Percentiles rank a stretch among this genome's conserved stretches.
Conservation (phyloP, 2,329 filamentous ascomycete species). For the Metarhizium sp. region DNA sequence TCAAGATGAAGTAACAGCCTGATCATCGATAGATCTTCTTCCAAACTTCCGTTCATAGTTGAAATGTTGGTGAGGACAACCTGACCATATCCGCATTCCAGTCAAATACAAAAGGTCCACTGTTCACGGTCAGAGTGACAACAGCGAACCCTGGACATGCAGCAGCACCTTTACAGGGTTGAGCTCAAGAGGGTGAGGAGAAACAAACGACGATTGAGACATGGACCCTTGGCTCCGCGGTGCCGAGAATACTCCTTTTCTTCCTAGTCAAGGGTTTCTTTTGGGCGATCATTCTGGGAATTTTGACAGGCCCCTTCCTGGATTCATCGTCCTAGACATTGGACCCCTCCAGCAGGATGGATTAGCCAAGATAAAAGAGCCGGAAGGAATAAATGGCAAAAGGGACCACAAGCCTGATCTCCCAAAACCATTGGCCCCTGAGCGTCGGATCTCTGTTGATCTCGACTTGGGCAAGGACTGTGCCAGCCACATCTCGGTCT, state of each 20-base stretch:
- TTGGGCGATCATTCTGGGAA: neutral
- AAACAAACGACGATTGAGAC: neutral
- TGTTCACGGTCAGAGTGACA: neutral
- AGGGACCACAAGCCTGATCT: constrained; percentile 7
- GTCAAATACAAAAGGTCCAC: neutral
- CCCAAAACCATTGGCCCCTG: neutral
- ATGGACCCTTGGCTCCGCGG: neutral
- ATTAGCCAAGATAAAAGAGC: neutral
- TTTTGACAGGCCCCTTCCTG: neutral
- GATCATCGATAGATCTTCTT: neutral
- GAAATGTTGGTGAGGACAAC: neutral
- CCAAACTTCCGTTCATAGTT: neutral
- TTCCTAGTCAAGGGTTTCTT: neutral
- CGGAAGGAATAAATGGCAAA: neutral
- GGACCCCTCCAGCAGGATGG: neutral
- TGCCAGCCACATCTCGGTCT: constrained; percentile 2
- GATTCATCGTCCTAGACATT: neutral
- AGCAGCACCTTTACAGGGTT: neutral
- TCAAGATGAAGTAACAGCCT: neutral
- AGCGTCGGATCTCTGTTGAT: constrained; percentile 2
- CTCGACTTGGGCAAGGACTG: neutral
- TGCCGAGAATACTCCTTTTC: constrained; percentile 1
- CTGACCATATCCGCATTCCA: neutral
- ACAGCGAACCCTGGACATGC: constrained; percentile 1
- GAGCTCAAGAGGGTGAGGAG: neutral